Conservation (phyloP, 1,284 basidiomycete species). For the Takashimella koratensis region DNA sequence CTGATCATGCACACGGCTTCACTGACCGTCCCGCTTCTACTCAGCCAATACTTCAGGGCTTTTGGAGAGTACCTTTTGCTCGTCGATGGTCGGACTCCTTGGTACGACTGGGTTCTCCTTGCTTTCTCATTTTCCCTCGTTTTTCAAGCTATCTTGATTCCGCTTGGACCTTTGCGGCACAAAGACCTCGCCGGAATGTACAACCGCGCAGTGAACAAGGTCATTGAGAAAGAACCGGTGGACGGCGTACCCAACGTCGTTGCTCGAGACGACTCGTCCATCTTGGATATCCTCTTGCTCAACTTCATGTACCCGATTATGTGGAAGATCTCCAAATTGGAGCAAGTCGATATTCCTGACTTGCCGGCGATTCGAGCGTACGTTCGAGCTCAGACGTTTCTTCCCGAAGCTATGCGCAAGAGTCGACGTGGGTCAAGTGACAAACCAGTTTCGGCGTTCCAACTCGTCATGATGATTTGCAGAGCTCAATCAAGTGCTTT, state of each 20-base stretch:
- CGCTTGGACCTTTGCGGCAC: slow-evolving; percentile 16
- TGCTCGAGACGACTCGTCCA: slow-evolving; percentile 49
- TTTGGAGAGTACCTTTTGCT: slow-evolving; percentile 23
- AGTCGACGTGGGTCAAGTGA: slow-evolving; percentile 14
- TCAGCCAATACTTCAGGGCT: slow-evolving; percentile 22
- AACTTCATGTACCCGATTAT: slow-evolving; percentile 75
- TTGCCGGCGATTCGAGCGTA: slow-evolving; percentile 67
- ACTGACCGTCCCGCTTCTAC: neutral
- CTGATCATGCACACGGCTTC: neutral
- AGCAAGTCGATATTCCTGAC: slow-evolving; percentile 73
- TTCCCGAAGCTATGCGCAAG: slow-evolving; percentile 18
- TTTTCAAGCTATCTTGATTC: slow-evolving; percentile 13
- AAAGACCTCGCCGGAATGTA: slow-evolving; percentile 24
- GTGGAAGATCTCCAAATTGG: slow-evolving; percentile 65
- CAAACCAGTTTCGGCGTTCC: neutral
- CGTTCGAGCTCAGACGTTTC: slow-evolving; percentile 50
- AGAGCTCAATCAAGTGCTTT: no score
- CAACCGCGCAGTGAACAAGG: slow-evolving; percentile 19
- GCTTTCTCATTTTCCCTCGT: slow-evolving; percentile 6
- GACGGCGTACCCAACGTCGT: slow-evolving; percentile 21
- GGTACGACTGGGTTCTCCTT: slow-evolving; percentile 14
- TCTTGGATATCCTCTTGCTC: slow-evolving; percentile 62
- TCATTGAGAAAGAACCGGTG: slow-evolving; percentile 1
- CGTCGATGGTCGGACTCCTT: slow-evolving; percentile 1
- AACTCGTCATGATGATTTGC: neutral